A percentile compares a stretch with the other conserved stretches of the same genome.
phyloP scores from a whole-genome alignment of 208 protist species.

The Acanthamoeba divionensis region DNA sequence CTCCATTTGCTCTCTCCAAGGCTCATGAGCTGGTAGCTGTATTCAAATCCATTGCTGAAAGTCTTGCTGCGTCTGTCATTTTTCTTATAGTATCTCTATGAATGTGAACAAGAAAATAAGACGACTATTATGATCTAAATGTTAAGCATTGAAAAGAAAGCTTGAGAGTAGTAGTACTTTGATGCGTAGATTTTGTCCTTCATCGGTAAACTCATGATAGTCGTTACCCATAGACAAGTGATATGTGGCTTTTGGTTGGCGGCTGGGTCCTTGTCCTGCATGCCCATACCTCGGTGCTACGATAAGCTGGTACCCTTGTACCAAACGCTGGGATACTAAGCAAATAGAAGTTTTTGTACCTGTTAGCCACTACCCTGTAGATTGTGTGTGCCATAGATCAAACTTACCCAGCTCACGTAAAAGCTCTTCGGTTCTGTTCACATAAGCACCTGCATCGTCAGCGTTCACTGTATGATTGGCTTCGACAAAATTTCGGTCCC shows the following conservation, averaged over 20 bases:
- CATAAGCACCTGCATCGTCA: conserved; percentile 63
- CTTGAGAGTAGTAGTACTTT: no score
- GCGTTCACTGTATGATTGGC: conserved; percentile 45
- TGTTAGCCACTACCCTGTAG: no score
- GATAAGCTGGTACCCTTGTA: conserved; percentile 72
- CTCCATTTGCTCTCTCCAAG: background rate
- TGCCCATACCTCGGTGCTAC: conserved; percentile 1
- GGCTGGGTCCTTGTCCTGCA: background rate
- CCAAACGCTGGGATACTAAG: conserved; percentile 74
- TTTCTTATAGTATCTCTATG: conserved; percentile 29
- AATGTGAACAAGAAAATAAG: background rate
- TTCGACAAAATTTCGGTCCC: conserved; percentile 17
- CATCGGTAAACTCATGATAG: conserved; percentile 45
- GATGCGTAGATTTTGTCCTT: conserved; percentile 43
- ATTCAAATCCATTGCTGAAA: background rate
- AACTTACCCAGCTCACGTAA: conserved; percentile 72
- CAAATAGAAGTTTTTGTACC: no score
- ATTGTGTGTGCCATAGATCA: no score
- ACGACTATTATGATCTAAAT: background rate
- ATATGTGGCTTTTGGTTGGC: background rate
- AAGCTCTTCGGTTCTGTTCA: conserved; percentile 55
- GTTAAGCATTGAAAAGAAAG: background rate
- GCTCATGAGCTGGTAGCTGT: conserved; percentile 37
- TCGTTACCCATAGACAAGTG: conserved; percentile 7
- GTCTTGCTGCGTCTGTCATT: background rate